Evolutionary conservation across 257 asterid species (phyloP), one percentile per base, ranked within the genome.

Genomic region (Petunia axillaris): DNA sequence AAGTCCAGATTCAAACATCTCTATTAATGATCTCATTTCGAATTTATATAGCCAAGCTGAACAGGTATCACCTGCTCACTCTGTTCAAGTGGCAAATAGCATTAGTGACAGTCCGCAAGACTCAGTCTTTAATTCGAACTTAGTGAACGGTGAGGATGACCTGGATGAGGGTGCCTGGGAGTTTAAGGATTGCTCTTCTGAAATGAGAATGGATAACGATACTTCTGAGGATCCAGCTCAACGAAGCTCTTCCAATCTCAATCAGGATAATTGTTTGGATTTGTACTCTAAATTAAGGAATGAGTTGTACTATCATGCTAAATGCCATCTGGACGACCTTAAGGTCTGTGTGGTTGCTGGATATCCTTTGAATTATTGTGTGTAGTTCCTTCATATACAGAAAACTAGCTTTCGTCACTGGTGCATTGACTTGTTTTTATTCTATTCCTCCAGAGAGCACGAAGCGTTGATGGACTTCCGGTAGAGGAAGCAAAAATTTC

Each of bases 21-120:
- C 95, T 58, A 84, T 91, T 79, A 85, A 54, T 77, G 97, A 94
- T 82, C 87, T 92, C 73, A 83, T 91, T 82, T 89, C 93, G 79
- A 89, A 85, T 79, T 91, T 94, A 76, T 90, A 91, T 87, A 83
- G 85, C 85, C 90, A 94, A 79, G 85, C 88, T 68, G 92, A 83
- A 82, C 89, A 81, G 80, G 74, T 81, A 60, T 83, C 93, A 81
- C 62, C 86, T 15, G 43, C 41, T 66, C 82, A 75, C 80, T 58
- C 86, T 59, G 53, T 81, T 78, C 68, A 81, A 76, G 80, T 84
- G 5, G 81, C 85, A 79, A 84, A 52, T 59, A 65, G 81, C 68
- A 81, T 70, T 83, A 88, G 77, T 84, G 78, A 65, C 60, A 46
- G 65, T 84, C 85, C 76, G 54, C 84, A 88, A 36, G 79, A 79